Evolutionary conservation across 2,329 filamentous ascomycete genomes (phyloP).

Genomic region (Phyllosticta citrichinensis): DNA sequence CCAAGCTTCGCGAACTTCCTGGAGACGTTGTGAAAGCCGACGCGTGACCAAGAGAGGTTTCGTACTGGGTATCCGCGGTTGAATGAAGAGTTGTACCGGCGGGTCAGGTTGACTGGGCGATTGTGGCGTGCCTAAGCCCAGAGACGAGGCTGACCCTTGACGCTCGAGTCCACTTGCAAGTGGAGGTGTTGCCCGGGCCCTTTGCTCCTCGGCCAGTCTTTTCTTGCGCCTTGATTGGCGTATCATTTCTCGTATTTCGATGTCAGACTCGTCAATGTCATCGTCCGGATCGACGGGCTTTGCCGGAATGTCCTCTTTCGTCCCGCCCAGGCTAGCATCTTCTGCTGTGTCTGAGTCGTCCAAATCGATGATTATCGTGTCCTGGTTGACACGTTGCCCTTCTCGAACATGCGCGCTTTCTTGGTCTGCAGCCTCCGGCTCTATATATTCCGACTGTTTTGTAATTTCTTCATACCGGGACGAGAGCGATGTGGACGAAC

Average conservation of each 20-base stretch:
- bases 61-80: conserved; percentile 53
- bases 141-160: neutral
- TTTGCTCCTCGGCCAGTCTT: neutral
- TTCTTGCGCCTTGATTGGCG: conserved; percentile 11
- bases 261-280: conserved; percentile 23
- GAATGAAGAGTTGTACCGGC: conserved; percentile 55
- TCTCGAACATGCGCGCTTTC: neutral
- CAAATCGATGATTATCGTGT: conserved; percentile 4
- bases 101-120: conserved; percentile 31
- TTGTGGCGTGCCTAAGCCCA: neutral
- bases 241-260: conserved; percentile 19
- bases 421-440: neutral
- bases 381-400: neutral
- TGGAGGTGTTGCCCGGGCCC: neutral
- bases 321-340: neutral
- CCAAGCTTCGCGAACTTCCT: conserved; percentile 61
- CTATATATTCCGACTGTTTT: conserved; percentile 5
- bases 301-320: neutral
- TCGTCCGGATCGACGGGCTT: conserved; percentile 14
- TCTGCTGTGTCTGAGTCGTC: neutral
- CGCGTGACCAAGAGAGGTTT: conserved; percentile 54
- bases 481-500: conserved; percentile 16
- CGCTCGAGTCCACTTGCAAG: neutral
- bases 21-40: conserved; percentile 56
- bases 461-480: conserved; percentile 22